phyloP scores from a whole-genome alignment of 176 grass and related monocot genomes.

The Triticum turgidum region DNA sequence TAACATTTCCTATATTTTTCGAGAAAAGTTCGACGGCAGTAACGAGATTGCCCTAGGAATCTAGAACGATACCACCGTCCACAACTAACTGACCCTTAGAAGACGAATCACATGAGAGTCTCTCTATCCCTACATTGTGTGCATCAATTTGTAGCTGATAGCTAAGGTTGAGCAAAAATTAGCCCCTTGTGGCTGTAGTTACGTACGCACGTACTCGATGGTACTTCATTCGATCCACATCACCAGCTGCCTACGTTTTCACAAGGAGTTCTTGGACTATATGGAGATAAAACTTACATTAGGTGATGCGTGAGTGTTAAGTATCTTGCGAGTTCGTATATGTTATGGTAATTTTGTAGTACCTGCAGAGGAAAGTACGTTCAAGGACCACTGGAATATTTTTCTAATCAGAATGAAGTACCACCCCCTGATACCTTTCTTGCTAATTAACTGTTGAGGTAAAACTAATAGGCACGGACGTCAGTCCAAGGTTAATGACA shows the following conservation, averaged over 20 bases:
- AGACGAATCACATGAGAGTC: not conserved
- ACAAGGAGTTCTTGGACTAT: not conserved
- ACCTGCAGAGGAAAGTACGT: not conserved
- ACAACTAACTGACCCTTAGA: not conserved
- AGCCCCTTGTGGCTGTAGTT: not conserved
- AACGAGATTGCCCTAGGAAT: not conserved
- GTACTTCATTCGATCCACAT: not conserved
- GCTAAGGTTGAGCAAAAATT: not conserved
- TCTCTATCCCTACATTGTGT: not conserved
- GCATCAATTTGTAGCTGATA: constrained; percentile 17
- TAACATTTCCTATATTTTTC: not conserved
- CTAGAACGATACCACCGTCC: not conserved
- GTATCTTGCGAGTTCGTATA: not conserved
- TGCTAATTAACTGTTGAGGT: not conserved
- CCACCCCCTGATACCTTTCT: not conserved
- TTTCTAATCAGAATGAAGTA: too few species aligned
- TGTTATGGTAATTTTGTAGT: not conserved
- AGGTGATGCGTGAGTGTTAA: not conserved
- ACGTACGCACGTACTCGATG: not conserved
- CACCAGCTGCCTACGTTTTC: not conserved
- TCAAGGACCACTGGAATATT: not conserved
- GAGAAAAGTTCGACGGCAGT: not conserved
- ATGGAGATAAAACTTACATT: not conserved
- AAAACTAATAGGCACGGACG: not conserved
- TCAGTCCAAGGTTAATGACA: not conserved